Base-by-base conservation (phyloP, 345 rosid species). In the Passiflora organensis region DNA sequence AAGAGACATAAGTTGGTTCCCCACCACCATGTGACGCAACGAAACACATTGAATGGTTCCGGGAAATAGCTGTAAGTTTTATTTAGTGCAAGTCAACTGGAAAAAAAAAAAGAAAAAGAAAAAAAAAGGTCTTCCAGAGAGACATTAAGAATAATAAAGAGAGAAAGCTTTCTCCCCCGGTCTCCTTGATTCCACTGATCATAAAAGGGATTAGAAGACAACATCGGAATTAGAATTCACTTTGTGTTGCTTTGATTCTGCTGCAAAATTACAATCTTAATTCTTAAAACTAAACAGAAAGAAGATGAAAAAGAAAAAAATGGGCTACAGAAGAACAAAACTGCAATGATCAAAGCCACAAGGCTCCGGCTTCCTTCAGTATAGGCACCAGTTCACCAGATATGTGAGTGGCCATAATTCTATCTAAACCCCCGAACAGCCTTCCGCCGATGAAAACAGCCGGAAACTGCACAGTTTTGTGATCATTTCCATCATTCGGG, bases 361-460 rank as follows among this genome's bases (percentile, higher is more conserved):
- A 70, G 45, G 95, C 99, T 1, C 95, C 93, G n/a, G 99, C 96
- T 68, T 88, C 72, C 78, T 85, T 86, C 48, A 93, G 68, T 28
- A 76, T 60, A 38, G 96, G 96, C 36, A 84, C 63, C 72, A 88
- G 64, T 48, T 91, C 96, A 16, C 98, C 98, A 18, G 79, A 72
- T 12, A 91, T 91, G 78, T 91, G 98, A 28, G 93, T 71, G 23
- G 95, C 93, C 98, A 91, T 91, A n/a, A 91, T 61, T 67, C 76
- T 80, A 43, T 91, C 98, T 75, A 91, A 59, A n/a, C 99, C 96
- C 6, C 99, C 99, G 63, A 86, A 86, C 73, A 89, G 55, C 42
- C 68, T 78, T 1, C 99, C 99, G 22, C 99, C 99, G 43, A 93
- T 82, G 42, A 86, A 89, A 68, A 89, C 85, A 57, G 78, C 76